Evolutionary conservation across 495 filamentous ascomycete species (phyloP).

Genomic region (Cairneyella variabilis): DNA sequence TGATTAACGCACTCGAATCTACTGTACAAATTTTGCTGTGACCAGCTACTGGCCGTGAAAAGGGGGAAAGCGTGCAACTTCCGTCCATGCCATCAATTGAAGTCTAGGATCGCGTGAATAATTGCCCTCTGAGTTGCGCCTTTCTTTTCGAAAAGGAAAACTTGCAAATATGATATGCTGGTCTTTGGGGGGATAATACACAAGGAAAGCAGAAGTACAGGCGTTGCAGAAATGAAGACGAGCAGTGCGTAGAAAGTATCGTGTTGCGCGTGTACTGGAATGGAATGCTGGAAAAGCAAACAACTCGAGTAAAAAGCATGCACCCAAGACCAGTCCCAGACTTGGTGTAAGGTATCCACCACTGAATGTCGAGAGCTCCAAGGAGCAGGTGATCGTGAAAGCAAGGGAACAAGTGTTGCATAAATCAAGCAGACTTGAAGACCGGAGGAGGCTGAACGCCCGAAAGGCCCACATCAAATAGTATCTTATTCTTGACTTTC

Average conservation of each 20-base stretch:
- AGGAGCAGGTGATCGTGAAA: neutral
- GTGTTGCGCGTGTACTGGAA: too few relatives aligned
- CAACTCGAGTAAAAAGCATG: too few relatives aligned
- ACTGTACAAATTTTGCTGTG: too few relatives aligned
- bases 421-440: neutral
- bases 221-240: neutral
- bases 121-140: too few relatives aligned
- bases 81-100: slow-evolving; percentile 9
- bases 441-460: too few relatives aligned
- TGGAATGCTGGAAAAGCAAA: too few relatives aligned
- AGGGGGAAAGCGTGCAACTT: slow-evolving; percentile 9
- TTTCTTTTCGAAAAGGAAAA: neutral
- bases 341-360: too few relatives aligned
- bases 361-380: too few relatives aligned
- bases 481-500: neutral
- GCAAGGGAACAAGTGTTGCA: slow-evolving; percentile 2
- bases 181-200: neutral
- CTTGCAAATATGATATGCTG: neutral
- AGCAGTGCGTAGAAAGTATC: neutral
- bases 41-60: too few relatives aligned
- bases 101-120: neutral
- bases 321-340: too few relatives aligned
- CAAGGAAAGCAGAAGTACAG: neutral
- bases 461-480: neutral
- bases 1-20: too few relatives aligned